Evolutionary conservation across 805 yeast genomes (phyloP).

Genomic region (Saccharomycopsis babjevae): DNA sequence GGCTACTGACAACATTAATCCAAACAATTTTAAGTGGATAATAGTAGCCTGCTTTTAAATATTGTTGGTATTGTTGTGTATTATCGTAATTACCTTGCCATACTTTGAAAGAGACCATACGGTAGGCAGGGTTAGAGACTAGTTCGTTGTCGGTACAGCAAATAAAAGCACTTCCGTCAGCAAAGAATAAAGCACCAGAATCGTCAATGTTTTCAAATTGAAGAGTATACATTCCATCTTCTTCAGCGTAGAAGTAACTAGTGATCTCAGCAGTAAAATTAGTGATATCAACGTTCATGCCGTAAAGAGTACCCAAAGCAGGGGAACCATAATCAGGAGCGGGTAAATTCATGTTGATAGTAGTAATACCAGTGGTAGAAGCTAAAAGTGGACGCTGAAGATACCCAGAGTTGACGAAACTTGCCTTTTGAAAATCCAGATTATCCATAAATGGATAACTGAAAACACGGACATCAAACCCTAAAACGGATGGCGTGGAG

Average conservation of each 20-base stretch:
- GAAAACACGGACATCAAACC: neutral
- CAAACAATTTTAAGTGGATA: conserved; percentile 25
- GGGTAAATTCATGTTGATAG: neutral
- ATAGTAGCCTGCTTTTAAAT: conserved; percentile 22
- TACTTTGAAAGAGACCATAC: neutral
- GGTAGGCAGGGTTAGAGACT: neutral
- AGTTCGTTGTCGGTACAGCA: conserved; percentile 24
- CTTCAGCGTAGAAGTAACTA: conserved; percentile 24
- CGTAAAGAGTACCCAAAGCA: neutral
- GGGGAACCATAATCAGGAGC: neutral
- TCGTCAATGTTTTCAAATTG: conserved; percentile 24
- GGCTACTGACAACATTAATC: conserved; percentile 19
- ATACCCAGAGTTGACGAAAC: neutral
- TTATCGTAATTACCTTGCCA: neutral
- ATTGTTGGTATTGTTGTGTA: neutral
- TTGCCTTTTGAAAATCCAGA: neutral
- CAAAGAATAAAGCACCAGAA: conserved; percentile 26
- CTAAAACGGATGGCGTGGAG: neutral
- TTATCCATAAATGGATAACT: neutral
- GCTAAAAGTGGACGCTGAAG: neutral
- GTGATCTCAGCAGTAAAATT: conserved; percentile 23
- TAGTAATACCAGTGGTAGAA: neutral
- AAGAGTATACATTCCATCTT: too few species aligned
- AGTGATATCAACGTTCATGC: conserved; percentile 13
- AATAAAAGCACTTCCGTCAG: conserved; percentile 25